These are phyloP conservation scores for Cyathus striatus DNA, from an alignment of 768 basidiomycete species.

Conservation along the genomic window DNA sequence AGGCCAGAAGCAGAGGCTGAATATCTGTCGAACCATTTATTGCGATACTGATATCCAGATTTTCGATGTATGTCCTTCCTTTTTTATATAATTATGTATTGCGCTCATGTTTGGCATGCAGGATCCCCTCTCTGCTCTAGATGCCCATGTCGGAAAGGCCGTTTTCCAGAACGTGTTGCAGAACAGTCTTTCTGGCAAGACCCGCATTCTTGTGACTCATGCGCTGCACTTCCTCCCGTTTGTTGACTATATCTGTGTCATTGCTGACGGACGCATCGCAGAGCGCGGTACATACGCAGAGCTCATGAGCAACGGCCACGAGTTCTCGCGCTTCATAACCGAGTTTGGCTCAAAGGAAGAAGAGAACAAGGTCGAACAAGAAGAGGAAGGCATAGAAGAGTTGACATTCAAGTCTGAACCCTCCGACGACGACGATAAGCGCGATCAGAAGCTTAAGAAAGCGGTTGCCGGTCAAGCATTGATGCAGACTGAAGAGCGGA, in stretches of 20 bases:
- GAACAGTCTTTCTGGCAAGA: conserved; percentile 59
- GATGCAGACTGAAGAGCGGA: conserved; percentile 85
- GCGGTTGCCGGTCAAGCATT: conserved; percentile 42
- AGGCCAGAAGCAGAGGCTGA: conserved; percentile 74
- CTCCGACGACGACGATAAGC: conserved; percentile 12
- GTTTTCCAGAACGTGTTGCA: conserved; percentile 83
- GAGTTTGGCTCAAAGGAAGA: conserved; percentile 76
- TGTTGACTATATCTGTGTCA: conserved; percentile 80
- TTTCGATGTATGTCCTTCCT: conserved; percentile 55
- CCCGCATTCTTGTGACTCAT: conserved; percentile 87
- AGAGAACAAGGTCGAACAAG: conserved; percentile 37
- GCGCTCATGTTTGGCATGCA: too few relatives aligned
- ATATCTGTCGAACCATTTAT: conserved; percentile 85
- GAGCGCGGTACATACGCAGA: conserved; percentile 79
- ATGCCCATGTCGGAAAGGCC: conserved; percentile 86
- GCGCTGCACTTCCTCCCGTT: conserved; percentile 86
- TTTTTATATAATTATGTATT: not conserved
- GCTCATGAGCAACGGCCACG: conserved; percentile 57
- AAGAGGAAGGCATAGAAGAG: conserved; percentile 36
- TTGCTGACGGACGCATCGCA: conserved; percentile 71
- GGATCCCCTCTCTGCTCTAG: conserved; percentile 87
- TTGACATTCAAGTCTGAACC: too few relatives aligned
- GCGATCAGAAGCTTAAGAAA: conserved; percentile 30
- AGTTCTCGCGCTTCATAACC: conserved; percentile 67
- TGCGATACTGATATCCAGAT: conserved; percentile 82